Evolutionary conservation across 768 basidiomycete species (phyloP).

Genomic region (Terana coerulea): DNA sequence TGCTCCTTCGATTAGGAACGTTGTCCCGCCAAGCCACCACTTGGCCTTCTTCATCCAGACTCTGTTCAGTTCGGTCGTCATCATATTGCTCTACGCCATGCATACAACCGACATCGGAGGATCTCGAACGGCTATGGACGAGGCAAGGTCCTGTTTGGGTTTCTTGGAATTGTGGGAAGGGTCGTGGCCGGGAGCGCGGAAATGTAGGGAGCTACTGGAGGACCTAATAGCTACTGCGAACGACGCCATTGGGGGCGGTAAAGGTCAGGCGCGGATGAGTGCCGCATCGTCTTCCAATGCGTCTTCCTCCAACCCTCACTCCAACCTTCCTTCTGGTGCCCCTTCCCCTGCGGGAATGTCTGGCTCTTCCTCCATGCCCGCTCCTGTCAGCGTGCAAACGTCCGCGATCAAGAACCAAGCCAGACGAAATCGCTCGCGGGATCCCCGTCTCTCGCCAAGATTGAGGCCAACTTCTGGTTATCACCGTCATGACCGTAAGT

Average conservation of each 20-base stretch:
- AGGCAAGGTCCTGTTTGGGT: constrained; percentile 67
- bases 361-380: constrained; percentile 16
- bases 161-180: constrained; percentile 82
- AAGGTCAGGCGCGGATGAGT: constrained; percentile 17
- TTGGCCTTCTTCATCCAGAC: constrained; percentile 89
- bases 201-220: constrained; percentile 77
- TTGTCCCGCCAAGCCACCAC: constrained; percentile 82
- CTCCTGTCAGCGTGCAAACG: constrained; percentile 18
- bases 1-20: constrained; percentile 79
- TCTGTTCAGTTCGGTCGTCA: constrained; percentile 84
- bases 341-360: constrained; percentile 12
- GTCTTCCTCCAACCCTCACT: constrained; percentile 5
- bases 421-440: constrained; percentile 30
- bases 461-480: constrained; percentile 21
- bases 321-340: constrained; percentile 2
- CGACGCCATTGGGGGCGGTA: constrained; percentile 49
- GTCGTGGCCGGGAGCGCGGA: constrained; percentile 82
- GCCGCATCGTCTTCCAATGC: constrained; percentile 7
- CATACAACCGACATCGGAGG: constrained; percentile 66
- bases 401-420: constrained; percentile 23
- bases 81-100: constrained; percentile 83
- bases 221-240: constrained; percentile 68
- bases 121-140: constrained; percentile 74
- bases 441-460: constrained; percentile 27
- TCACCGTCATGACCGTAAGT: constrained; percentile 32